Conservation (phyloP, 1,284 basidiomycete species). For the Leccinum solheimii region DNA sequence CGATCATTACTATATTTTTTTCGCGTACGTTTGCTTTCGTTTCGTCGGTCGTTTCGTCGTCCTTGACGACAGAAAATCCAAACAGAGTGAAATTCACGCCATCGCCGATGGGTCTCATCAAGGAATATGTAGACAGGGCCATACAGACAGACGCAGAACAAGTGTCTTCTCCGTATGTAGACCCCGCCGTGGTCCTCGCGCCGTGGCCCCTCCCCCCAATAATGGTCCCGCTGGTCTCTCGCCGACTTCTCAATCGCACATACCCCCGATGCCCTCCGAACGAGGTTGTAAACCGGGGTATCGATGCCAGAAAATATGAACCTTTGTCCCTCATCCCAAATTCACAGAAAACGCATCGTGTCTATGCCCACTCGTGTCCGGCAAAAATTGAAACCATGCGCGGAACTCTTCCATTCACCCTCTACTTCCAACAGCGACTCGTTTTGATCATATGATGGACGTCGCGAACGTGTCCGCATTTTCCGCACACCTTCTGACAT, state of each 20-base stretch:
- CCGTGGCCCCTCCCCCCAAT: slow-evolving; percentile 25
- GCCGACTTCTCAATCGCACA: slow-evolving; percentile 29
- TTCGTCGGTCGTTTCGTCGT: neutral
- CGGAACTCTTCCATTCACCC: slow-evolving; percentile 33
- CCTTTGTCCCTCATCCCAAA: slow-evolving; percentile 8
- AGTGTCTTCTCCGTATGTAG: slow-evolving; percentile 14
- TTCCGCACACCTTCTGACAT: slow-evolving; percentile 36
- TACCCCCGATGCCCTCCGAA: slow-evolving; percentile 25
- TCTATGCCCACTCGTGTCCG: slow-evolving; percentile 51
- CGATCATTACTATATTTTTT: slow-evolving; percentile 50
- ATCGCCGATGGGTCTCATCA: slow-evolving; percentile 30
- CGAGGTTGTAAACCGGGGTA: slow-evolving; percentile 36
- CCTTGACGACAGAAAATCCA: neutral
- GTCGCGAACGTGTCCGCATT: slow-evolving; percentile 32
- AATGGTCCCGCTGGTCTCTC: slow-evolving; percentile 30
- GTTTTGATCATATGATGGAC: slow-evolving; percentile 33
- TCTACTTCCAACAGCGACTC: slow-evolving; percentile 25
- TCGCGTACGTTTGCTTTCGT: slow-evolving; percentile 24
- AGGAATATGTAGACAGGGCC: slow-evolving; percentile 41
- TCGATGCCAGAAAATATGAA: slow-evolving; percentile 52
- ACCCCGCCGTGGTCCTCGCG: slow-evolving; percentile 28
- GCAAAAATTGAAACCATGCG: slow-evolving; percentile 23
- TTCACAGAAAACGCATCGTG: slow-evolving; percentile 44
- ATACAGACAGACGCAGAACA: slow-evolving; percentile 34
- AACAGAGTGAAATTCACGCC: slow-evolving; percentile 31